These are phyloP conservation scores for Solanum lignicaule DNA, from an alignment of 257 asterid species.

Conservation along the genomic window DNA sequence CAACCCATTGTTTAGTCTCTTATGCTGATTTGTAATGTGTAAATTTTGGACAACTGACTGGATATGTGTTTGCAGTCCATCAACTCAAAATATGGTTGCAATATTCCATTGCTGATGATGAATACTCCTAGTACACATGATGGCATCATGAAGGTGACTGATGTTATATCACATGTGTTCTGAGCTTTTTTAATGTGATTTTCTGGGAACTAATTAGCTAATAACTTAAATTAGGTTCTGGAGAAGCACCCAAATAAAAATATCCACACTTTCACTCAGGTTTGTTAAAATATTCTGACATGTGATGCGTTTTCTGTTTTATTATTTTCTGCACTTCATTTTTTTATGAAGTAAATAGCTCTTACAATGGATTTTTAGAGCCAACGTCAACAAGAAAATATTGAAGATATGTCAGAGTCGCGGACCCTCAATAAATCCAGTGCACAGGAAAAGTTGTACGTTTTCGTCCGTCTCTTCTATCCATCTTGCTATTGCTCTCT, in stretches of 20 bases:
- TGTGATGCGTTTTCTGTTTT: constrained; percentile 2
- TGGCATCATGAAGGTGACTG: constrained; percentile 52
- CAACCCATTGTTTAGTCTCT: not conserved
- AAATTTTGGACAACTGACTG: constrained; percentile 11
- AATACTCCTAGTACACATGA: constrained; percentile 45
- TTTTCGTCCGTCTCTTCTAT: not conserved
- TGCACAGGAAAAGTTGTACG: constrained; percentile 44
- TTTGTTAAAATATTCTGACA: constrained; percentile 11
- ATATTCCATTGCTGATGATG: constrained; percentile 65
- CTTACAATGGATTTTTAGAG: constrained; percentile 22
- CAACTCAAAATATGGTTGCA: constrained; percentile 70
- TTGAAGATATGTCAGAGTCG: constrained; percentile 11
- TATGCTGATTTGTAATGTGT: constrained; percentile 1
- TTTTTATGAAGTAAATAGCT: constrained; percentile 3
- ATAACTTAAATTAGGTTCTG: constrained; percentile 47
- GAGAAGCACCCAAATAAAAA: constrained; percentile 60
- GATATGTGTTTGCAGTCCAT: constrained; percentile 39
- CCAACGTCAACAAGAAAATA: constrained; percentile 21
- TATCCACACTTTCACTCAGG: constrained; percentile 60
- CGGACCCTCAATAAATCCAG: constrained; percentile 11
- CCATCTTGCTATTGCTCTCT: not conserved
- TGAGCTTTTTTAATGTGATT: not conserved
- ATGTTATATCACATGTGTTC: not conserved
- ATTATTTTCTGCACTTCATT: not conserved
- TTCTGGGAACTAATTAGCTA: constrained; percentile 17